Evolutionary conservation across 306 rosid species (phyloP), one percentile per base, ranked within the genome.

Genomic region (Prunus mongolica): DNA sequence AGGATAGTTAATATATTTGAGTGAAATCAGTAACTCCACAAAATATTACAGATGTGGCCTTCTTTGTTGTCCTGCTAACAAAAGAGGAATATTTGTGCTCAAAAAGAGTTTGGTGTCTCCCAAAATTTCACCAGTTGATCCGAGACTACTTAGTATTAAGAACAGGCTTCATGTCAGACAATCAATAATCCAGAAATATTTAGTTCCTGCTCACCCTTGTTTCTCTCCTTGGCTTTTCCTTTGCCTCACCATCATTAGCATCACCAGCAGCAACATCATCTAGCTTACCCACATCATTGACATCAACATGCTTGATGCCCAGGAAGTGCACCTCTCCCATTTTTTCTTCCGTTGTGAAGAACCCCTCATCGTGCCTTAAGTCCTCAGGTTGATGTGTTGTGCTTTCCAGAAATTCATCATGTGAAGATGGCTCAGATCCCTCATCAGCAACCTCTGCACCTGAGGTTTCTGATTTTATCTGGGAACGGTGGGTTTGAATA

Each of bases 401-500:
- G 6, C 67, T 49, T 49, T 52, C 44, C 11, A 4, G 25, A 22
- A 44, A 61, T 47, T 67, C 64, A 30, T 69, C 80, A 13, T 30
- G 76, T 47, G 71, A 32, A 25, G 16, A 49, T 0, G 20, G 19
- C 30, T 57, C 14, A 57, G 76, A 58, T 74, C 57, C 41, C 66
- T 81, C 81, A 47, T 51, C 60, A 32, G 67, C 46, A 56, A 32
- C 74, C 67, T 56, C 78, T 27, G 66, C 47, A 58, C 63, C 74
- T 12, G 73, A 47, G 80, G 70, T 73, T 67, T 54, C 75, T 9
- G 30, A 34, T 65, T 62, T 74, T 69, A 27, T 22, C 10, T 30
- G 45, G 65, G 55, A 24, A n/a, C 76, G 22, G 8, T n/a, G 56
- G 47, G 81, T 80, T 80, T 86, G 83, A 75, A 86, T 82, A 62